phyloP scores from a whole-genome alignment of 768 basidiomycete genomes.

The Kwoniella sp. region DNA sequence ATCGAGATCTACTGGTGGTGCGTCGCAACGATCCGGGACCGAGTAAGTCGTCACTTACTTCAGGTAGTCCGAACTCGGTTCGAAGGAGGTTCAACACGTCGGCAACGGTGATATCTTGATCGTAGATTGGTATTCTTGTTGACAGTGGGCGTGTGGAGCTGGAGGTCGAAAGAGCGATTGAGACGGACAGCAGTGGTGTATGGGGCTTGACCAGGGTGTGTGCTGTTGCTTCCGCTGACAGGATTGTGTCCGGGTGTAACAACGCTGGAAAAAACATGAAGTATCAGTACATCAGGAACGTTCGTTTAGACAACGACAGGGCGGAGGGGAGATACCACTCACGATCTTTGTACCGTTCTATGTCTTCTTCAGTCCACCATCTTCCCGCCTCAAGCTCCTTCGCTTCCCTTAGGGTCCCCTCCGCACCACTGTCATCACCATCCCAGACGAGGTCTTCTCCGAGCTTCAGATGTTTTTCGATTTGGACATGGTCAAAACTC shows the following conservation, averaged over 20 bases:
- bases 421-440: conserved; percentile 15
- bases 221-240: background rate
- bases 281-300: no score
- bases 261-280: conserved; percentile 9
- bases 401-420: conserved; percentile 21
- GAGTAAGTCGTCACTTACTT: conserved; percentile 14
- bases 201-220: conserved; percentile 29
- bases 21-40: background rate
- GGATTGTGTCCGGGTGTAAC: background rate
- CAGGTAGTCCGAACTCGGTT: conserved; percentile 27
- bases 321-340: conserved; percentile 21
- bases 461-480: background rate
- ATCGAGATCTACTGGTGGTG: conserved; percentile 6
- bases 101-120: conserved; percentile 2
- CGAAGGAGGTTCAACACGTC: conserved; percentile 23
- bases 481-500: background rate
- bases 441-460: conserved; percentile 1
- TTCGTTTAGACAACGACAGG: no score
- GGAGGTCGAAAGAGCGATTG: conserved; percentile 29
- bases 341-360: conserved; percentile 20
- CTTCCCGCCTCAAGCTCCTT: conserved; percentile 10
- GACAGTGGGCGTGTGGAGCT: conserved; percentile 15
- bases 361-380: conserved; percentile 38
- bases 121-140: conserved; percentile 2
- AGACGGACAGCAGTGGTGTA: conserved; percentile 18